Evolutionary conservation across 305 asterid genomes (phyloP).

Genomic region (Rubia balearica): DNA sequence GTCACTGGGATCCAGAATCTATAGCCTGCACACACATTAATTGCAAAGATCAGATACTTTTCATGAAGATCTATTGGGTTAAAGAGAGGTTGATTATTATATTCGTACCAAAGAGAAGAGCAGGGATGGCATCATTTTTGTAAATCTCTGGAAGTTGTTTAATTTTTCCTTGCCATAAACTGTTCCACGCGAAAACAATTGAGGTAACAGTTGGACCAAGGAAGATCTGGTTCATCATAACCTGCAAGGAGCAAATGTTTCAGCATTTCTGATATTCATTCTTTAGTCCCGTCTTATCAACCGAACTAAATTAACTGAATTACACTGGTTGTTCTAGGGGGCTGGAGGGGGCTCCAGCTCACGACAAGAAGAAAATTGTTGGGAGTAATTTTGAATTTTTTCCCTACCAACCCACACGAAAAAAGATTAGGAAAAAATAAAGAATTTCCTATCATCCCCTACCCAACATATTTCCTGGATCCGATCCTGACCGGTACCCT

Average conservation of each 20-base stretch:
- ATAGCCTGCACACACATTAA: conserved; percentile 35
- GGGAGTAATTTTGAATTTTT: no score
- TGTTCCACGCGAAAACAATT: conserved; percentile 84
- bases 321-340: no score
- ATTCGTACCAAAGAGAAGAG: conserved; percentile 55
- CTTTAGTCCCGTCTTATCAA: not conserved
- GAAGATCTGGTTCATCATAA: conserved; percentile 61
- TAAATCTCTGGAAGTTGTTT: conserved; percentile 77
- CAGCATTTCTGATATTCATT: not conserved
- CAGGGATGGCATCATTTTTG: conserved; percentile 80
- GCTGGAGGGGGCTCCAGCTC: no score
- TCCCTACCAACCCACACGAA: no score
- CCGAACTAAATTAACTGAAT: not conserved
- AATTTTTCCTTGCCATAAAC: conserved; percentile 75
- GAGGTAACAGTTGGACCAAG: conserved; percentile 83
- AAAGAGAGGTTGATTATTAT: not conserved
- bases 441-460: no score
- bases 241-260: conserved; percentile 38
- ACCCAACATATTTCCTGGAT: no score
- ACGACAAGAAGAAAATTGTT: no score
- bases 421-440: no score
- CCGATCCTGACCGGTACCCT: no score
- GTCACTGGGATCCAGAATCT: conserved; percentile 63
- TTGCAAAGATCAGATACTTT: not conserved
- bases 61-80: not conserved